Base-by-base conservation (phyloP, 2,329 filamentous ascomycete genomes). In the Leptographium flavum region DNA sequence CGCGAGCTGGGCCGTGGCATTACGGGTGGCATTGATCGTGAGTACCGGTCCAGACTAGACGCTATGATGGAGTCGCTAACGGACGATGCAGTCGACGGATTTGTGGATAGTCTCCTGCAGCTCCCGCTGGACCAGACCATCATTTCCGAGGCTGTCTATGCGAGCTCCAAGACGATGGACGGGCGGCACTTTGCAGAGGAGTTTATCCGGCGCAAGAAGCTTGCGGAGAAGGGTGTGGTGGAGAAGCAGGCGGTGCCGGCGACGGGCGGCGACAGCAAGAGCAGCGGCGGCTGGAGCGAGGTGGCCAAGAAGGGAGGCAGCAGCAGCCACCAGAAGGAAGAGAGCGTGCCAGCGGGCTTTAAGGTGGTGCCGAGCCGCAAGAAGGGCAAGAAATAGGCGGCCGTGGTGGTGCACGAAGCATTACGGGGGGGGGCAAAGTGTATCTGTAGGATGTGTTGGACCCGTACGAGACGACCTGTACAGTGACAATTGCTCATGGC, bases 171-270 rank as follows among this genome's bases (percentile, higher is more conserved):
- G 56, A 93, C 88, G 1, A 85, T 98, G 63, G 87, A 98, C 57
- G 87, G 86, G 1, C 83, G 84, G 42, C 87, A 93, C 57, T 96
- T 96, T 58, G 87, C 87, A 0, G 85, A 94, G 48, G 92, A 98
- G 61, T 98, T 92, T 58, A 76, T 96, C 48, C 83, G 88, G 30
- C 87, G 90, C 55, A 90, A 88, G 66, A 93, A 84, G 70, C 76
- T 93, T 1, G 90, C 92, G 1, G 90, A 96, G 54, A 92, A 88
- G 67, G 92, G 92, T 33, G 75, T 95, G 35, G 51, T 62, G 2
- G 71, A 94, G 17, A 83, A 87, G 60, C 81, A 85, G 55, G 71
- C 77, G 15, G 69, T 27, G 14, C 30, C 39, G 13, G 11, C 43
- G 3, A 9, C 50, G 6, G n/a, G 39, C 6, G 36, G 67, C 52